Conservation (phyloP, 371 early-diverging fungal genomes). For the Mortierella polycephala region DNA sequence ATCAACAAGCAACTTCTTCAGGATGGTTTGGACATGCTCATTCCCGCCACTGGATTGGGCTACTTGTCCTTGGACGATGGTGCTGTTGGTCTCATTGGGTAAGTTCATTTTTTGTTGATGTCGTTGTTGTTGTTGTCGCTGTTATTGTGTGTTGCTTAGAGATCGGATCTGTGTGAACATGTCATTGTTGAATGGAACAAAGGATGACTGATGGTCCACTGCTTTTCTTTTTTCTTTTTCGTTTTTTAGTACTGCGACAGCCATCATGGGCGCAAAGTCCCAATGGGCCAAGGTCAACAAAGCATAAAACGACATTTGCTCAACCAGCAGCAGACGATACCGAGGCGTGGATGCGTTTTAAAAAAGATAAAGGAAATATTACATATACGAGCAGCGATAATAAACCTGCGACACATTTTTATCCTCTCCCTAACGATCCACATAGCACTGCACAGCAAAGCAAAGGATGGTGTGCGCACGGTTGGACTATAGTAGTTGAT, state of each 20-base stretch:
- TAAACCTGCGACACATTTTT: too few relatives aligned
- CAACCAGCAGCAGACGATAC: neutral
- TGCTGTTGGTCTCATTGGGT: slow-evolving; percentile 75
- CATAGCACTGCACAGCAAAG: too few relatives aligned
- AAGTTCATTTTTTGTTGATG: slow-evolving; percentile 23
- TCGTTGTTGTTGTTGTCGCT: too few relatives aligned
- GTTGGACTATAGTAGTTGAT: too few relatives aligned
- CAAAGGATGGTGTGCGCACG: too few relatives aligned
- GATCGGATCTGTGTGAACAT: too few relatives aligned
- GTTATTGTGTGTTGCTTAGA: too few relatives aligned
- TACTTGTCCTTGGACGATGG: slow-evolving; percentile 70
- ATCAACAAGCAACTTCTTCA: slow-evolving; percentile 66
- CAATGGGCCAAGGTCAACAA: slow-evolving; percentile 58
- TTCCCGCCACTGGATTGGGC: slow-evolving; percentile 70
- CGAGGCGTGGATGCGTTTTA: neutral
- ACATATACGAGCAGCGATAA: too few relatives aligned
- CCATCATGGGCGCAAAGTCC: slow-evolving; percentile 54
- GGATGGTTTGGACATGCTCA: slow-evolving; percentile 71
- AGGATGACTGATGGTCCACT: neutral
- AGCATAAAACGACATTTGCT: slow-evolving; percentile 20
- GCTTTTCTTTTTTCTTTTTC: neutral
- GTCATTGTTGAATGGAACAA: too few relatives aligned
- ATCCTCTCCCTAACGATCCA: too few relatives aligned
- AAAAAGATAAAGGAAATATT: neutral
- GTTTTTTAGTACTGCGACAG: slow-evolving; percentile 36